Percentiles rank a stretch among this genome's conserved stretches.
phyloP scores from a whole-genome alignment of 2,329 filamentous ascomycete species.

The Colletotrichum caudatum region DNA sequence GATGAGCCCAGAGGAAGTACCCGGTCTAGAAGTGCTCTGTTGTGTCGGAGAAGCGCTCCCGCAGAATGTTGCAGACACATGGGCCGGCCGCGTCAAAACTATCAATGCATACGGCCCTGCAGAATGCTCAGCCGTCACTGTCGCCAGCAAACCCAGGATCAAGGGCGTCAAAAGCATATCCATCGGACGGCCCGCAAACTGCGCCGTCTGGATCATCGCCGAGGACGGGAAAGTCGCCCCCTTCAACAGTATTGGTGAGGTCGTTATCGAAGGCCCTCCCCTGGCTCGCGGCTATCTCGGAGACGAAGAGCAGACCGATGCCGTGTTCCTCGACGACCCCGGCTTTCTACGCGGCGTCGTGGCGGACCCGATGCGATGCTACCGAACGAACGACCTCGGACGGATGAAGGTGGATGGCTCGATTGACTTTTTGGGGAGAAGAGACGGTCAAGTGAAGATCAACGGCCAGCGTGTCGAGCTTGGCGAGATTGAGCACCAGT shows the following conservation, averaged over 20 bases:
- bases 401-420: constrained; percentile 35
- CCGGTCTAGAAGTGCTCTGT: constrained; percentile 25
- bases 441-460: constrained; percentile 43
- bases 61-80: constrained; percentile 38
- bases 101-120: constrained; percentile 43
- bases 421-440: constrained; percentile 39
- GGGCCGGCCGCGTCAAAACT: constrained; percentile 35
- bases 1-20: constrained; percentile 27
- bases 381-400: constrained; percentile 33
- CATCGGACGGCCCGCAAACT: constrained; percentile 16
- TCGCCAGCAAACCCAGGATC: constrained; percentile 19
- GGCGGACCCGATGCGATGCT: constrained; percentile 22
- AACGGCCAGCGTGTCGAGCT: constrained; percentile 43
- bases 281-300: constrained; percentile 43
- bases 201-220: constrained; percentile 45
- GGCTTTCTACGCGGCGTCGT: constrained; percentile 24
- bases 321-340: constrained; percentile 25
- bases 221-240: constrained; percentile 43
- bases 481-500: constrained; percentile 43
- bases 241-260: constrained; percentile 45
- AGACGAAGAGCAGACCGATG: constrained; percentile 7
- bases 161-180: constrained; percentile 23
- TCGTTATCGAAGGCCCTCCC: constrained; percentile 47
- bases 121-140: constrained; percentile 42
- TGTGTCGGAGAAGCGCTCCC: constrained; percentile 39